Evolutionary conservation across 352 stramenopile species (phyloP), one percentile per base, ranked within the genome.

Genomic region (Phytophthora cactorum): DNA sequence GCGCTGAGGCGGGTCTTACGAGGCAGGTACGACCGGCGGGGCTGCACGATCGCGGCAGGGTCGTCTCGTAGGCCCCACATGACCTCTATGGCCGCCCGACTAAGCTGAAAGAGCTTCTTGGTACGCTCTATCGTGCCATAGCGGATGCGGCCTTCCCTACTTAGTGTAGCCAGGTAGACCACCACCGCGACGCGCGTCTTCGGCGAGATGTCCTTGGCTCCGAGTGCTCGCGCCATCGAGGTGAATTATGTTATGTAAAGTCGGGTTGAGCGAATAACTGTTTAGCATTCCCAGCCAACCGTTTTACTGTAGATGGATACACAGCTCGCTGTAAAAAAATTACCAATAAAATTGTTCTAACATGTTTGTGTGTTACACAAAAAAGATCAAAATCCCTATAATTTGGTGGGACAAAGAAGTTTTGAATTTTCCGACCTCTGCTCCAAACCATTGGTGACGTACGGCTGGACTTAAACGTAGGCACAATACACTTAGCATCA

Each of bases 391-490:
- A 49, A 59, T 22, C 9, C 25, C 11, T 12, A 49, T 59, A 49
- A 47, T 49, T 38, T 59, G 5, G 34, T 59, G 52, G 22, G 36
- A 49, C 36, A 59, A 22, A 59, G 36, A 59, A 59, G 52, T 58
- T 22, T 22, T 22, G 22, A 22, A 22, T 22, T 22, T 22, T 22
- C 22, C 22, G 22, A 1, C 22, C 0, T 22, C 22, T 22, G 22
- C 22, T 22, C 22, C 22, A 22, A 22, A 22, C 22, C 22, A 22
- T 22, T 22, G 22, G 22, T 22, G 22, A 22, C 22, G 22, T 22
- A 22, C 22, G 22, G 22, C 22, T 22, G 22, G 22, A 22, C 22
- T 22, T 22, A 22, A 22, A 22, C 22, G 22, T 22, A 22, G 22
- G 22, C 22, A 22, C 22, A 22, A 22, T 22, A 1, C 22, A 22